Conservation (phyloP, 768 basidiomycete genomes). For the Sporobolomyces phaffii region DNA sequence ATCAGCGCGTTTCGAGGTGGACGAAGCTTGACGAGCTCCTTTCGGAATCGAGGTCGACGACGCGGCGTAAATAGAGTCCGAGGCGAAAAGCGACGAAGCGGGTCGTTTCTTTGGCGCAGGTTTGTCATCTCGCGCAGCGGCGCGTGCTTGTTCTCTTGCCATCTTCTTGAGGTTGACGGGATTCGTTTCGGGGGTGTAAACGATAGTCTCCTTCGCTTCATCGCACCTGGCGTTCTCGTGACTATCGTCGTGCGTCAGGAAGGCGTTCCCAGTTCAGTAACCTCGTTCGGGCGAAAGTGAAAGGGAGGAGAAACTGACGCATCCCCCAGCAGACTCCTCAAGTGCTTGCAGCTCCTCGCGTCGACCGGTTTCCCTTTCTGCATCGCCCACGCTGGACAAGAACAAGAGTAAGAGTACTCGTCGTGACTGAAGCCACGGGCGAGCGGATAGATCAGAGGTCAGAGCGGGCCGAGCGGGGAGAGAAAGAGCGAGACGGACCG, state of each 20-base stretch:
- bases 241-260: no score
- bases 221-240: conserved; percentile 7
- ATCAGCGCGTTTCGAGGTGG: neutral
- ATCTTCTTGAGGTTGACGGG: conserved; percentile 3
- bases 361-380: conserved; percentile 1
- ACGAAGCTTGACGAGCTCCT: conserved; percentile 3
- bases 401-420: conserved; percentile 13
- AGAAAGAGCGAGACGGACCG: neutral
- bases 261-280: neutral
- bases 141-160: neutral
- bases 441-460: neutral
- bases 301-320: conserved; percentile 17
- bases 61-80: neutral
- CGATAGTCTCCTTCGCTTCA: conserved; percentile 16
- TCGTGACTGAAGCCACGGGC: neutral
- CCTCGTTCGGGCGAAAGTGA: neutral
- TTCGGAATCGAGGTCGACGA: neutral
- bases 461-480: neutral
- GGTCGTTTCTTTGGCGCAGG: conserved; percentile 21
- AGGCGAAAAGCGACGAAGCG: neutral
- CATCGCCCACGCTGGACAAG: conserved; percentile 17
- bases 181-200: neutral
- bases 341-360: conserved; percentile 33
- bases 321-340: conserved; percentile 28
- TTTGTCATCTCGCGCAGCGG: neutral